Evolutionary conservation across 768 basidiomycete species (phyloP).

Genomic region (Melanogaster broomeanus): DNA sequence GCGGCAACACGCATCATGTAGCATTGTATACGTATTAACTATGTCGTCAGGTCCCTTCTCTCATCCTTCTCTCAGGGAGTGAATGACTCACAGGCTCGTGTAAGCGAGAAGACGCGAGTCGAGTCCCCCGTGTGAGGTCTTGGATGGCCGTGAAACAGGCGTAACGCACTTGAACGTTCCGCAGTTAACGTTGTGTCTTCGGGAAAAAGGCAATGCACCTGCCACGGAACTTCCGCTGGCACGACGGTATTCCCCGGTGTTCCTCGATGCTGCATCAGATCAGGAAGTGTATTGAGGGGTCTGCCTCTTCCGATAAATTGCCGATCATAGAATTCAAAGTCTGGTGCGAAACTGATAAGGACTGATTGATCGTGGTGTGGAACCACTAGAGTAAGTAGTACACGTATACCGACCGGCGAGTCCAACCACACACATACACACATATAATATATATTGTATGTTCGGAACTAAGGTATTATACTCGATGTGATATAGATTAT

Average conservation of each 20-base stretch:
- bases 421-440: too few species aligned
- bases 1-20: too few species aligned
- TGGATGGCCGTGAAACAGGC: neutral
- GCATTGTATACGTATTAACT: too few species aligned
- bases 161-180: neutral
- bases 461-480: slow-evolving; percentile 4
- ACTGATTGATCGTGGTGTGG: too few species aligned
- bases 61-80: too few species aligned
- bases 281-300: neutral
- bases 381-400: too few species aligned
- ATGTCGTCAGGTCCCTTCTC: too few species aligned
- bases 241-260: neutral
- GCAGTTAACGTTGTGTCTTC: neutral
- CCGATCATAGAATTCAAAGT: neutral
- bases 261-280: neutral
- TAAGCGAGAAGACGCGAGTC: too few species aligned
- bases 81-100: too few species aligned
- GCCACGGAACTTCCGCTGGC: neutral
- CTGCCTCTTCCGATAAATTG: neutral
- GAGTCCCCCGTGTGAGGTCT: neutral
- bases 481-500: slow-evolving; percentile 26
- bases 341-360: too few species aligned
- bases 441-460: neutral
- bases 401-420: too few species aligned
- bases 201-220: neutral